These are phyloP conservation scores for Acanthamoeba healyi DNA, from an alignment of 208 protist species.

Conservation along the genomic window DNA sequence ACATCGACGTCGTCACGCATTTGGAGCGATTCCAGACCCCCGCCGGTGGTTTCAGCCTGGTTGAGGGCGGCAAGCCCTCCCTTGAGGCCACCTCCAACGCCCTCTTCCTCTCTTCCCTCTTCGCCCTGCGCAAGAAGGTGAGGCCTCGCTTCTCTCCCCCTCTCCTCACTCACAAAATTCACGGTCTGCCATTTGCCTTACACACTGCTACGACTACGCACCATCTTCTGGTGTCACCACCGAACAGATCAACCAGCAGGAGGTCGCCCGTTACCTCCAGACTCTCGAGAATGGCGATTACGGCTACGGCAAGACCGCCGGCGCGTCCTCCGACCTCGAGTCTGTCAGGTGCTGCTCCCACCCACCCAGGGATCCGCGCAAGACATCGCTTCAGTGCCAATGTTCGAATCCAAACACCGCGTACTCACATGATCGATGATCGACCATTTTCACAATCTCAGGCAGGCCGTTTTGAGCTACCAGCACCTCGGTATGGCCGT, in stretches of 20 bases:
- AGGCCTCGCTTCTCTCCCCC: background rate
- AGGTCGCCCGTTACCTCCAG: conserved; percentile 65
- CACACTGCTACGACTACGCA: background rate
- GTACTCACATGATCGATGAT: background rate
- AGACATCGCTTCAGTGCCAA: too few species aligned
- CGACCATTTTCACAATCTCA: background rate
- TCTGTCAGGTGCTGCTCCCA: conserved; percentile 66
- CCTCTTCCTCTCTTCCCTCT: conserved; percentile 59
- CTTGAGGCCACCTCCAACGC: conserved; percentile 72
- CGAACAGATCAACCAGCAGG: conserved; percentile 50
- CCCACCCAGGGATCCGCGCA: too few species aligned
- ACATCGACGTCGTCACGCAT: conserved; percentile 35
- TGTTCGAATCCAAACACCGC: too few species aligned
- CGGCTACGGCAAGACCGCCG: conserved; percentile 65
- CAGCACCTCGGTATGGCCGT: conserved; percentile 63
- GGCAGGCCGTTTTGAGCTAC: conserved; percentile 57
- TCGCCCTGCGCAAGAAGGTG: conserved; percentile 29
- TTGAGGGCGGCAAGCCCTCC: conserved; percentile 20
- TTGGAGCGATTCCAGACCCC: conserved; percentile 51
- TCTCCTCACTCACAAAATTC: background rate
- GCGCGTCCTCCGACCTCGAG: conserved; percentile 37
- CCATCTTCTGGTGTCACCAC: background rate
- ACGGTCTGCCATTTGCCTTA: background rate
- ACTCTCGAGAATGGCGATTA: conserved; percentile 63
- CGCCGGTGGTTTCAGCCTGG: conserved; percentile 48